A percentile compares a stretch with the other conserved stretches of the same genome.
phyloP scores from a whole-genome alignment of 1,139 yeast genomes.

The Yamadazyma atmosphaerica region DNA sequence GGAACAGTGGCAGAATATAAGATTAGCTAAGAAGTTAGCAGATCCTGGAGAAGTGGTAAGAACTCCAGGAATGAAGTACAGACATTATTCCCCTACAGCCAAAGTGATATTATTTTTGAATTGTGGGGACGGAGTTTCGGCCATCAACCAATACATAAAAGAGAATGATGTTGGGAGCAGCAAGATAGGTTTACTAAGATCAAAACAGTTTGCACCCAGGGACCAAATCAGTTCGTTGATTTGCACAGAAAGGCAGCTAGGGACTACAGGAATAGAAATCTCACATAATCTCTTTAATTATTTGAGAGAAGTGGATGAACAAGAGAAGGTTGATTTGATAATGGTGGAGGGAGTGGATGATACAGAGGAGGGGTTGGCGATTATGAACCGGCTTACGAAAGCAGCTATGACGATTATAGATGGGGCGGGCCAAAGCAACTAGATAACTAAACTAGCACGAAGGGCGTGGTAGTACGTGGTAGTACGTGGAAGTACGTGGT shows the following conservation, averaged over 20 bases:
- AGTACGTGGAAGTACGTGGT: too few species aligned
- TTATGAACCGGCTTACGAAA: constrained; percentile 86
- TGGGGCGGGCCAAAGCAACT: background rate
- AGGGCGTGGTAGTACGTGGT: too few species aligned
- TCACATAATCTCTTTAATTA: constrained; percentile 72
- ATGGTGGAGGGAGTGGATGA: constrained; percentile 76
- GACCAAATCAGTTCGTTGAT: constrained; percentile 22
- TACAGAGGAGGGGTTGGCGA: constrained; percentile 80
- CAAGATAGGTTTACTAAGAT: constrained; percentile 51
- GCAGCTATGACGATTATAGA: constrained; percentile 54
- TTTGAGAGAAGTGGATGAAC: constrained; percentile 72
- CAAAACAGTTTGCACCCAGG: constrained; percentile 32
- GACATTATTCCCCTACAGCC: constrained; percentile 92
- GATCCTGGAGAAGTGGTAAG: constrained; percentile 69
- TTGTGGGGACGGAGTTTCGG: constrained; percentile 44
- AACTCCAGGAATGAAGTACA: constrained; percentile 98
- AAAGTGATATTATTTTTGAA: constrained; percentile 68
- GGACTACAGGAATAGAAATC: constrained; percentile 59
- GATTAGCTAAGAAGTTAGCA: constrained; percentile 66
- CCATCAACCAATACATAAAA: constrained; percentile 27
- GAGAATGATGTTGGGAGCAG: constrained; percentile 16
- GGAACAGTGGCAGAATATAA: constrained; percentile 56
- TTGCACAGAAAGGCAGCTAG: constrained; percentile 49
- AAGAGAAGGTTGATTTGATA: constrained; percentile 54
- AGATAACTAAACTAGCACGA: background rate